Base-by-base conservation (phyloP, 176 grass and related monocot species). In the Triticum aestivum region DNA sequence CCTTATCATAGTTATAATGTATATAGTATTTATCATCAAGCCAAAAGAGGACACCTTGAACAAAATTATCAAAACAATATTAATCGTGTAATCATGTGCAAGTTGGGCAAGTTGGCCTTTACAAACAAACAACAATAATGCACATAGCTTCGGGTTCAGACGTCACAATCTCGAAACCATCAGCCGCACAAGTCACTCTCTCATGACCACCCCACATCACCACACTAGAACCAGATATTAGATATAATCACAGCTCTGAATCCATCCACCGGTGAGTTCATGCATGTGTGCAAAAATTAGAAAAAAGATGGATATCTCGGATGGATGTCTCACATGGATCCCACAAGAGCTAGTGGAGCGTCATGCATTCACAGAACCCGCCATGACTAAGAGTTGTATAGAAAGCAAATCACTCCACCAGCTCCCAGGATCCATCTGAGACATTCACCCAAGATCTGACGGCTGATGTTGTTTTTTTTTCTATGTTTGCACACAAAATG, bases 71-170 rank as follows among this genome's bases (percentile, higher is more conserved):
- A 63, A 61, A 10, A 9, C 3, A 2, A 17, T 35, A 35, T 34
- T 35, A 34, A 18, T 68, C 30, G 5, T 8, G 18, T 42, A 23
- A 8, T 9, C 41, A 2, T 76, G 11, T 23, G n/a, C 65, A 89
- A 84, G 54, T 88, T 84, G 81, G 56, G 82, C 82, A 84, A 89
- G 59, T 80, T 78, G 82, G 32, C 24, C 21, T 63, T 39, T 65
- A 24, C 26, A 75, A 20, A 75, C 44, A 39, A 9, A 13, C 32
- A 5, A 5, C n/a, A 24, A 79, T 73, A 61, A 61, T 23, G 38
- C 51, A 42, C 15, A 21, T 23, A 35, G 44, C 3, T 52, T 52
- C 11, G 52, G 27, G 47, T 69, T 67, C 59, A 49, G 30, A 64
- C 11, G 17, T 87, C 42, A 44, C 42, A 1, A 44, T 44, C 42